These are phyloP conservation scores for Phialophora verrucosa DNA, from an alignment of 2,329 filamentous ascomycete genomes.

Conservation along the genomic window DNA sequence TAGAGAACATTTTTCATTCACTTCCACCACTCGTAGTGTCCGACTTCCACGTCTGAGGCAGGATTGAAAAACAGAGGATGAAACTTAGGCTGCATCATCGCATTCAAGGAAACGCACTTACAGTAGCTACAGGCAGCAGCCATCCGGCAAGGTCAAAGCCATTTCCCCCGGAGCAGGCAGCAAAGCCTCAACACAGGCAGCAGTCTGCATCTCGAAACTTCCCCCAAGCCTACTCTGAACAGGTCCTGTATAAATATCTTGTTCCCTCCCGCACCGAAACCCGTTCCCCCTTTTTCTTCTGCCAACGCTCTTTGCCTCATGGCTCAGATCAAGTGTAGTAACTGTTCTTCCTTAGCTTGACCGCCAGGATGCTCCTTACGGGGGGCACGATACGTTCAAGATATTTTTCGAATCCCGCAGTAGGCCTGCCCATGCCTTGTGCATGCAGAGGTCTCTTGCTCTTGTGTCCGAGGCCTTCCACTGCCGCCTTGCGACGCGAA, in stretches of 20 bases:
- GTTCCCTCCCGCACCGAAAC: neutral
- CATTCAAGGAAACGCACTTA: no score
- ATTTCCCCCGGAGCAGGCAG: neutral
- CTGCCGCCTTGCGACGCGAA: slow-evolving; percentile 72
- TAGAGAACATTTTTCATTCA: no score
- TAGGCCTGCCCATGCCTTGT: slow-evolving; percentile 71
- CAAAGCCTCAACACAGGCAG: neutral
- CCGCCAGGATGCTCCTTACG: slow-evolving; percentile 76
- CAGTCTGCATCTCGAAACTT: neutral
- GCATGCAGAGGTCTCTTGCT: slow-evolving; percentile 62
- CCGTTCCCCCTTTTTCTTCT: neutral
- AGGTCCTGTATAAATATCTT: neutral
- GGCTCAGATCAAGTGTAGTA: slow-evolving; percentile 87
- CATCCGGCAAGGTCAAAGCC: neutral
- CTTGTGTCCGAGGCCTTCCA: slow-evolving; percentile 75
- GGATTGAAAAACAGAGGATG: no score
- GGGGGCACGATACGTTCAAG: neutral
- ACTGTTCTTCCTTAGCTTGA: slow-evolving; percentile 97
- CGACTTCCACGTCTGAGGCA: no score
- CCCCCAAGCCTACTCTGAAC: neutral
- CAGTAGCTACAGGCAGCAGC: neutral
- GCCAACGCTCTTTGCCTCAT: slow-evolving; percentile 40
- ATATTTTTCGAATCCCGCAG: slow-evolving; percentile 69
- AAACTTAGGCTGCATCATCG: no score
- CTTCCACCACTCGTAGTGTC: no score